These are phyloP conservation scores for Trypanosoma melophagium DNA, from an alignment of 208 protist species.

Conservation along the genomic window DNA sequence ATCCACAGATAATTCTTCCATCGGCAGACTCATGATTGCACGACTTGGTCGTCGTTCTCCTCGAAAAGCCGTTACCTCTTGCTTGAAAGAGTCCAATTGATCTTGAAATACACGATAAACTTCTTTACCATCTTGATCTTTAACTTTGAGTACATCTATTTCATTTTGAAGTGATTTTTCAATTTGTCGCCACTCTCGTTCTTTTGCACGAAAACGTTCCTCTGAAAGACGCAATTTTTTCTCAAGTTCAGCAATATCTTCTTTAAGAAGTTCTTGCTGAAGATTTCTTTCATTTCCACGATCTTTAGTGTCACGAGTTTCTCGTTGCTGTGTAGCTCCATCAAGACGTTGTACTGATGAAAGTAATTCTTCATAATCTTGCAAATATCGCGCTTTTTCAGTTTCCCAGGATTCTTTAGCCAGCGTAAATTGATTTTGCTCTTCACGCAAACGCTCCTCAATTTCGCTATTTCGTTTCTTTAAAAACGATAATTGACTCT, in stretches of 20 bases:
- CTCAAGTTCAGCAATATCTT: conserved; percentile 75
- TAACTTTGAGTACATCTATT: conserved; percentile 35
- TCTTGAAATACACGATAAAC: conserved; percentile 63
- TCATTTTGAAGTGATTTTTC: conserved; percentile 41
- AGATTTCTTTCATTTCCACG: conserved; percentile 29
- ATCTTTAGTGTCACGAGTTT: conserved; percentile 26
- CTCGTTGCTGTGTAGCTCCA: conserved; percentile 21
- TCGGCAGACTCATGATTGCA: conserved; percentile 2
- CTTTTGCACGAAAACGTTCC: conserved; percentile 58
- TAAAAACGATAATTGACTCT: conserved; percentile 19
- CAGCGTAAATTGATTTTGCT: conserved; percentile 41
- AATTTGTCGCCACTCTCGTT: conserved; percentile 54
- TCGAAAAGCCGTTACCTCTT: conserved; percentile 33
- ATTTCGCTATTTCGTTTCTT: conserved; percentile 41
- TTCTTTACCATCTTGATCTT: conserved; percentile 35
- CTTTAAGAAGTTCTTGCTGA: conserved; percentile 60
- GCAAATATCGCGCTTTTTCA: conserved; percentile 51
- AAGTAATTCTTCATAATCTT: conserved; percentile 54
- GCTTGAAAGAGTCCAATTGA: conserved; percentile 52
- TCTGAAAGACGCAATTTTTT: conserved; percentile 54
- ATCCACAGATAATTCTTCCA: neutral
- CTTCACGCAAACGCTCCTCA: conserved; percentile 50
- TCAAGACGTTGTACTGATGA: conserved; percentile 30
- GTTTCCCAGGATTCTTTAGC: conserved; percentile 52
- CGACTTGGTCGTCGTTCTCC: conserved; percentile 24